Percentiles rank a stretch among this genome's conserved stretches.
phyloP scores from a whole-genome alignment of 1,139 yeast species.

The Debaryomyces subglobosus region DNA sequence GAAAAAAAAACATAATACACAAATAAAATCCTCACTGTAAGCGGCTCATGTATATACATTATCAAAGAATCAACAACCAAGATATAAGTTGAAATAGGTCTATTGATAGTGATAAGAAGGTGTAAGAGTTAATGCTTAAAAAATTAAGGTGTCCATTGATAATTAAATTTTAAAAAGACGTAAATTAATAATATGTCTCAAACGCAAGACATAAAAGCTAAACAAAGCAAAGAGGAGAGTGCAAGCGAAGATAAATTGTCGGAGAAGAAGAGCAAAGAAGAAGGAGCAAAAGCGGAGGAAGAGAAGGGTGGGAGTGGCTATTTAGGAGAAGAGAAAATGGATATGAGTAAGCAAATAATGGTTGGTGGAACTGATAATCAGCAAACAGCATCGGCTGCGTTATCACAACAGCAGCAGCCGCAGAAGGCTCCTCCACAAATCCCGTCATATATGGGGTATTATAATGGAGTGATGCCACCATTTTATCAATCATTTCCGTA shows the following conservation, averaged over 20 bases:
- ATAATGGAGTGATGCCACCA: slow-evolving; percentile 6
- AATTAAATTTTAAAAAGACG: neutral
- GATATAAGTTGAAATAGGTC: neutral
- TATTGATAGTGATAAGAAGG: neutral
- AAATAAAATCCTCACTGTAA: slow-evolving; percentile 10
- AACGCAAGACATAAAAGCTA: neutral
- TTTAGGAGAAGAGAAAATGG: neutral
- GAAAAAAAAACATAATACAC: neutral
- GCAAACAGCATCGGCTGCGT: slow-evolving; percentile 7
- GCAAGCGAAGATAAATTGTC: neutral
- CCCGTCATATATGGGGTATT: slow-evolving; percentile 4
- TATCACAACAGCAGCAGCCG: slow-evolving; percentile 4
- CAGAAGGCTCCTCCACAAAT: slow-evolving; percentile 2
- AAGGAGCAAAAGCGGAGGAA: neutral
- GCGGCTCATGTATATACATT: slow-evolving; percentile 7
- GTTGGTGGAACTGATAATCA: neutral
- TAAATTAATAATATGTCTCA: slow-evolving; percentile 3
- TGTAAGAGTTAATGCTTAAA: neutral
- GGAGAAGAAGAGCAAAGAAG: neutral
- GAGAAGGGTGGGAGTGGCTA: neutral
- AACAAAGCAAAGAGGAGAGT: neutral
- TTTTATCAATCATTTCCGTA: slow-evolving; percentile 6
- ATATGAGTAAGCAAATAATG: neutral
- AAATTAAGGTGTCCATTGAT: neutral
- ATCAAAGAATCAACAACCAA: neutral